Evolutionary conservation across 208 protist species (phyloP).

Genomic region (Wallacemonas sp.): DNA sequence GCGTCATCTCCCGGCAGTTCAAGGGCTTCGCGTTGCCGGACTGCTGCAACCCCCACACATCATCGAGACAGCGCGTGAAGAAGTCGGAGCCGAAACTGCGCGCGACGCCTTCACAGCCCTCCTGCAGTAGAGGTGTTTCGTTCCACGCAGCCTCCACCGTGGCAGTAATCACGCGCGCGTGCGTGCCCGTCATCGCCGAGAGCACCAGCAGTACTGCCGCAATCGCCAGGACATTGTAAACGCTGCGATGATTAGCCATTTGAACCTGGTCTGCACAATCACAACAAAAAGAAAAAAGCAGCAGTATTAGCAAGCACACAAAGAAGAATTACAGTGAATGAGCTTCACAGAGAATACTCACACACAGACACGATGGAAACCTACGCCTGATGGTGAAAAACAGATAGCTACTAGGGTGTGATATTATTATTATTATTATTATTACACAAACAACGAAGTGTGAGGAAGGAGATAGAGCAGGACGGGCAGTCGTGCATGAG

Average conservation of each 20-base stretch:
- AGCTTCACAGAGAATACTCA: background rate
- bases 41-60: constrained; percentile 24
- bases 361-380: background rate
- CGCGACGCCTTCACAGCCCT: constrained; percentile 60
- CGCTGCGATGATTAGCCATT: too few relatives aligned
- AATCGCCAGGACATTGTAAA: constrained; percentile 10
- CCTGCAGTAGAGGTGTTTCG: constrained; percentile 61
- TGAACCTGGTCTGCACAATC: too few relatives aligned
- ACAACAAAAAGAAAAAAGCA: too few relatives aligned
- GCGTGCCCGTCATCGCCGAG: background rate
- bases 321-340: too few relatives aligned
- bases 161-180: constrained; percentile 43
- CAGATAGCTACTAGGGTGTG: background rate
- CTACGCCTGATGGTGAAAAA: background rate
- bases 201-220: background rate
- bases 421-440: too few relatives aligned
- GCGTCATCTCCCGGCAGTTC: constrained; percentile 27
- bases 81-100: constrained; percentile 20
- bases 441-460: too few relatives aligned
- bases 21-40: background rate
- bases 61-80: constrained; percentile 55
- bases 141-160: constrained; percentile 61
- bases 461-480: too few relatives aligned
- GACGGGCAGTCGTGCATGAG: too few relatives aligned
- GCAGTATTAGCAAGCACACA: too few relatives aligned